phyloP scores from a whole-genome alignment of 305 asterid genomes.

The Fraxinus baroniana region DNA sequence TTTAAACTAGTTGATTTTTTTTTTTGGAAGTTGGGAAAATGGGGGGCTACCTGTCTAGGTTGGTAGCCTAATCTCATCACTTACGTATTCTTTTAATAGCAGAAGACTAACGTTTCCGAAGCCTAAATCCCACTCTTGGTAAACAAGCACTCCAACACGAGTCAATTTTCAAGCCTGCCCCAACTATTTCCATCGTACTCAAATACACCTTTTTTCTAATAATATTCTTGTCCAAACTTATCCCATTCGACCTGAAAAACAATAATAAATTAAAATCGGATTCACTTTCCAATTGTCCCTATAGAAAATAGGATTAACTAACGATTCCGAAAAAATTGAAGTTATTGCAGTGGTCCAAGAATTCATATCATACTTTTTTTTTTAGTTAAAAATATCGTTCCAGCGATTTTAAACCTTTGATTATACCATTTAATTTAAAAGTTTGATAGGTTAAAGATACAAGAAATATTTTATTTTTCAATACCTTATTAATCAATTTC shows the following conservation, averaged over 20 bases:
- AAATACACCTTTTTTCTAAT: neutral
- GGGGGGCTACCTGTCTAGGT: constrained; percentile 34
- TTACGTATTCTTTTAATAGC: neutral
- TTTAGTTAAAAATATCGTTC: no score
- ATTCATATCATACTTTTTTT: no score
- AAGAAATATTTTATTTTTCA: no score
- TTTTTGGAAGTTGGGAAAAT: constrained; percentile 28
- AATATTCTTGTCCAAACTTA: neutral
- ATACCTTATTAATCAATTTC: no score
- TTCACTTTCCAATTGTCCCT: no score
- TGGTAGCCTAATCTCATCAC: constrained; percentile 52
- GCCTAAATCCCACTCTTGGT: neutral
- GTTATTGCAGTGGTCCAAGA: neutral
- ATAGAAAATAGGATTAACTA: no score
- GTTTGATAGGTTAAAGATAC: no score
- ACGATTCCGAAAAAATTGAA: no score
- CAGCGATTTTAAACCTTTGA: neutral
- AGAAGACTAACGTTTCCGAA: constrained; percentile 6
- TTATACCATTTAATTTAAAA: neutral
- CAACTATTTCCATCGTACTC: neutral
- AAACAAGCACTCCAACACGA: neutral
- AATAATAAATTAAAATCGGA: no score
- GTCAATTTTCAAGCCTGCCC: constrained; percentile 34
- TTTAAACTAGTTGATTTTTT: neutral
- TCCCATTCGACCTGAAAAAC: no score